Conservation (phyloP, 257 asterid species). For the Fraxinus anomala region DNA sequence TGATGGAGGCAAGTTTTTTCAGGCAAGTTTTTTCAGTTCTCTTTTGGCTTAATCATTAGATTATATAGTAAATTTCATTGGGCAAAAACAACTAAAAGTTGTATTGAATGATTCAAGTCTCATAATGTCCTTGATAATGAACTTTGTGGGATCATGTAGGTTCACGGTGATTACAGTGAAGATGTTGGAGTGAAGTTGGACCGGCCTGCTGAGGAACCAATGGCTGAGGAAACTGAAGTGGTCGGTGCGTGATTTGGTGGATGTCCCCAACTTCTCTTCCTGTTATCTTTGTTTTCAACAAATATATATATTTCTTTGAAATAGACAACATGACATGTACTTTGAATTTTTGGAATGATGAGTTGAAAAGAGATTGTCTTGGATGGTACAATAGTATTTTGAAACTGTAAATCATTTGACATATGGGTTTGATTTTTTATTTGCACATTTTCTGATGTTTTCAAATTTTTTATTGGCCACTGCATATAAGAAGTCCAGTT, state of each 20-base stretch:
- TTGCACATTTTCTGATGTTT: background rate
- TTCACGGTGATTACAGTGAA: constrained; percentile 9
- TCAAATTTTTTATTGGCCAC: too few relatives aligned
- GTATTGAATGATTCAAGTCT: background rate
- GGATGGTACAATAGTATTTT: background rate
- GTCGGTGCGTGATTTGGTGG: constrained; percentile 3
- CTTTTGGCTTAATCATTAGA: background rate
- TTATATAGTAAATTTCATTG: background rate
- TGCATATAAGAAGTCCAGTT: background rate
- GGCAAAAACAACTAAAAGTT: background rate
- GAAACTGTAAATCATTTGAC: background rate
- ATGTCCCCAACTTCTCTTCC: background rate
- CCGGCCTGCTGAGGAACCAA: constrained; percentile 8
- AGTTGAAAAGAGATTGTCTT: background rate
- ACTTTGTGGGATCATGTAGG: constrained; percentile 3
- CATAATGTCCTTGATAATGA: background rate
- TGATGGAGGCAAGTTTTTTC: constrained; percentile 51
- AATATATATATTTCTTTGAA: background rate
- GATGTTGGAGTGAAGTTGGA: constrained; percentile 8
- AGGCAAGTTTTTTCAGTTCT: constrained; percentile 9
- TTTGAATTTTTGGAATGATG: background rate
- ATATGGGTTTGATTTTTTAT: background rate
- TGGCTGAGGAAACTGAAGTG: constrained; percentile 1
- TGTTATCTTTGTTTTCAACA: background rate
- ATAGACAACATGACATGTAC: background rate